Evolutionary conservation across 192 early-diverging fungal species (phyloP).

Genomic region (Spinellus fusiger): DNA sequence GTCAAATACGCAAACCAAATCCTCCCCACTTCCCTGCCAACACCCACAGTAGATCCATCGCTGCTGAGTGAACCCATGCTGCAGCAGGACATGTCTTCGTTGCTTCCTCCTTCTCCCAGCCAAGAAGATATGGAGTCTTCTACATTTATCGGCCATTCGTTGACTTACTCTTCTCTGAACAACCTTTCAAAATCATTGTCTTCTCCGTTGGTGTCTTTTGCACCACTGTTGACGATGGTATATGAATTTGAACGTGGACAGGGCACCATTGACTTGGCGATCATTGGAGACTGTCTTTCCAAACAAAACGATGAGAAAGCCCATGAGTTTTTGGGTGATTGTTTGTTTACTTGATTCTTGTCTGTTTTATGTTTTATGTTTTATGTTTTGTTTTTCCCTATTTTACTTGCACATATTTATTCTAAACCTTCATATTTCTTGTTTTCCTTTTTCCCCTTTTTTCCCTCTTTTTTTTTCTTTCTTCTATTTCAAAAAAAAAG

Average conservation of each 20-base stretch:
- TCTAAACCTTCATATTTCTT: background rate
- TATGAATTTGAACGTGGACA: constrained; percentile 51
- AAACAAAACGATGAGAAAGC: background rate
- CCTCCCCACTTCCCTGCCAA: background rate
- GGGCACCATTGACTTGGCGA: constrained; percentile 41
- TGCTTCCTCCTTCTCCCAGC: background rate
- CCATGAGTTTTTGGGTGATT: background rate
- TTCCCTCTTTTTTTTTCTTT: background rate
- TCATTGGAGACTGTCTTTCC: constrained; percentile 25
- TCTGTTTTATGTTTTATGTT: too few relatives aligned
- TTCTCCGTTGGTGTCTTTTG: background rate
- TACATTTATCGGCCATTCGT: background rate
- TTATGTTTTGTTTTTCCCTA: background rate
- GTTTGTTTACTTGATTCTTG: too few relatives aligned
- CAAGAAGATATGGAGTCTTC: too few relatives aligned
- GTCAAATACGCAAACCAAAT: background rate
- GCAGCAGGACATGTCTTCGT: too few relatives aligned
- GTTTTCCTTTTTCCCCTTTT: background rate
- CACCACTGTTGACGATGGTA: constrained; percentile 36
- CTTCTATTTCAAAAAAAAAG: background rate
- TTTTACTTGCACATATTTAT: background rate
- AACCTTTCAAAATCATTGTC: background rate
- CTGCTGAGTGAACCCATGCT: too few relatives aligned
- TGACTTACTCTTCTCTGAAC: background rate
- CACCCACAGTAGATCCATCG: background rate